A percentile compares a stretch with the other conserved stretches of the same genome.
phyloP scores from a whole-genome alignment of 805 yeast genomes.

The Candida anglica region DNA sequence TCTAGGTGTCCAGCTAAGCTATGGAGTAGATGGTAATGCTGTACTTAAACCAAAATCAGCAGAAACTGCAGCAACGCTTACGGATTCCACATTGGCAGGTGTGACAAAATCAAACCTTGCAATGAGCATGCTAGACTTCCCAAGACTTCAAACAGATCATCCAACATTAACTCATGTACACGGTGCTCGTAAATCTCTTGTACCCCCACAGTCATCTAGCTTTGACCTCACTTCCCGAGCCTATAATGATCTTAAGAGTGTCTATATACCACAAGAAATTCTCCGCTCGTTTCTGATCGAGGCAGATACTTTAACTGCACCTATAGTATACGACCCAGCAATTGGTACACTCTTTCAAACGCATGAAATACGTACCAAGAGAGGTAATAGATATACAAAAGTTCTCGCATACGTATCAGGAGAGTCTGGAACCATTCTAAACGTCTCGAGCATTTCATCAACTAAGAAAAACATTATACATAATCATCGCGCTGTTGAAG shows the following conservation, averaged over 20 bases:
- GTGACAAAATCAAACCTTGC: background rate
- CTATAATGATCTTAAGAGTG: constrained; percentile 8
- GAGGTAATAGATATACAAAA: constrained; percentile 4
- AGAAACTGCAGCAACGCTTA: background rate
- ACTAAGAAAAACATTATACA: constrained; percentile 1
- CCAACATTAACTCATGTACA: background rate
- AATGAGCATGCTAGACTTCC: too few relatives aligned
- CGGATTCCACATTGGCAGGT: background rate
- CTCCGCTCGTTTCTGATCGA: constrained; percentile 17
- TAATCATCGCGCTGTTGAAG: background rate
- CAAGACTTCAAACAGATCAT: background rate
- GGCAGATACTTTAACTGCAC: constrained; percentile 19
- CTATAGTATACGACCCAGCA: constrained; percentile 32
- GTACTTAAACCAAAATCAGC: too few relatives aligned
- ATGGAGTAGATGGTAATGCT: constrained; percentile 42
- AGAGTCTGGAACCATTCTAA: constrained; percentile 21
- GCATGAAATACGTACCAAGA: constrained; percentile 11
- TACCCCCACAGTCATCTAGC: constrained; percentile 5
- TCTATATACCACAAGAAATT: constrained; percentile 21
- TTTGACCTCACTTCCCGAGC: constrained; percentile 9
- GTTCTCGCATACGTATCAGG: constrained; percentile 29
- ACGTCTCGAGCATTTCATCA: constrained; percentile 16
- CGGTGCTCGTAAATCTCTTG: constrained; percentile 1
- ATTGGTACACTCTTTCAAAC: constrained; percentile 19
- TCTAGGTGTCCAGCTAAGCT: constrained; percentile 35